These are phyloP conservation scores for Cephalotrichum gorgonifer DNA, from an alignment of 2,329 filamentous ascomycete genomes.

Conservation along the genomic window DNA sequence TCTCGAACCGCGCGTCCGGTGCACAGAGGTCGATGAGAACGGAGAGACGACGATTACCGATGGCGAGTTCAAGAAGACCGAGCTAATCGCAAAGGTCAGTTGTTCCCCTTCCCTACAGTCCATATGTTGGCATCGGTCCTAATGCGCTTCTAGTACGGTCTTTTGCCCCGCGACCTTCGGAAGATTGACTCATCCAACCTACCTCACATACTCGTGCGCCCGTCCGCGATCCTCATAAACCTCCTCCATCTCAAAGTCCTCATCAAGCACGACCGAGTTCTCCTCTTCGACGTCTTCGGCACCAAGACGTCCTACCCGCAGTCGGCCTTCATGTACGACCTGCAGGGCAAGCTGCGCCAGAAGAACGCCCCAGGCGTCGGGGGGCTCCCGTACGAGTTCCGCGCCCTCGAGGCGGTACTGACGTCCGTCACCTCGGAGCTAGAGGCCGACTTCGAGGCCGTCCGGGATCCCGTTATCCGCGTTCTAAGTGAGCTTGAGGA, in stretches of 20 bases:
- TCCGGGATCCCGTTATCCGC: constrained; percentile 82
- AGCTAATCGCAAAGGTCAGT: constrained; percentile 81
- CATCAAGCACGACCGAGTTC: constrained; percentile 87
- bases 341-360: constrained; percentile 85
- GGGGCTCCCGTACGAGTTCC: constrained; percentile 88
- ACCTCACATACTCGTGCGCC: constrained; percentile 88
- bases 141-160: constrained; percentile 55
- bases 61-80: constrained; percentile 94
- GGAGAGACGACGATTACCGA: constrained; percentile 88
- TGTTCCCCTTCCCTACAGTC: neutral
- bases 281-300: constrained; percentile 94
- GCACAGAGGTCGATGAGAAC: constrained; percentile 88
- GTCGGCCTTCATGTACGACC: constrained; percentile 94
- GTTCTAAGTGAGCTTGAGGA: constrained; percentile 88
- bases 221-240: constrained; percentile 88
- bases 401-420: constrained; percentile 87
- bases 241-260: constrained; percentile 91
- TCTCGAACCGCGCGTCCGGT: constrained; percentile 76
- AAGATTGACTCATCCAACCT: constrained; percentile 97
- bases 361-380: constrained; percentile 44
- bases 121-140: constrained; percentile 1
- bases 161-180: constrained; percentile 85
- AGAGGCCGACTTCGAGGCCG: constrained; percentile 88
- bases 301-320: constrained; percentile 91
- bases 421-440: constrained; percentile 87